phyloP scores from a whole-genome alignment of 345 rosid genomes.

The Boechera divaricarpa region DNA sequence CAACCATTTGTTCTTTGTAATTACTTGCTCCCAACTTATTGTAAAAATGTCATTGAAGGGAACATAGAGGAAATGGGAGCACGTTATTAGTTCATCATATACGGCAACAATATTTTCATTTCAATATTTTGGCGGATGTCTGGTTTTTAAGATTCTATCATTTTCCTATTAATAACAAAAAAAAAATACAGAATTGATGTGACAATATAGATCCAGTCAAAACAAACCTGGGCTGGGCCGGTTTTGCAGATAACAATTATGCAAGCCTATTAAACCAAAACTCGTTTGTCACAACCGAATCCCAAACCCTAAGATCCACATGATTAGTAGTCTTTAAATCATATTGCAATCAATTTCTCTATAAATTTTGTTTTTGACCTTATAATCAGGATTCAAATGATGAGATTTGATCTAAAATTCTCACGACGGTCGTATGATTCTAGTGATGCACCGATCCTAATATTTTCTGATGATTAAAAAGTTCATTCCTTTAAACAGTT shows the following conservation, averaged over 20 bases:
- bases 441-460: slow-evolving; percentile 36
- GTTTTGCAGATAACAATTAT: not conserved
- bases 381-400: too few species aligned
- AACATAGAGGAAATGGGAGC: slow-evolving; percentile 22
- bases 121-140: too few species aligned
- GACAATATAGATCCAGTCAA: not conserved
- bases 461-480: slow-evolving; percentile 23
- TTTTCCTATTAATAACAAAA: not conserved
- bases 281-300: not conserved
- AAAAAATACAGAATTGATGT: not conserved
- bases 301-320: too few species aligned
- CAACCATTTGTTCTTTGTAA: not conserved
- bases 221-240: not conserved
- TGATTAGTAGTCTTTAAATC: too few species aligned
- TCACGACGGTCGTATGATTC: slow-evolving; percentile 39
- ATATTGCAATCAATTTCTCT: not conserved
- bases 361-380: too few species aligned
- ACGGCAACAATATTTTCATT: not conserved
- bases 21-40: slow-evolving; percentile 18
- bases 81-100: slow-evolving; percentile 28
- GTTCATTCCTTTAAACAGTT: not conserved
- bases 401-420: too few species aligned
- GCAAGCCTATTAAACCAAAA: not conserved
- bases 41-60: slow-evolving; percentile 10
- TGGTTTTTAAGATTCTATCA: not conserved